Evolutionary conservation across 2,329 filamentous ascomycete species (phyloP), one percentile per base, ranked within the genome.

Genomic region (Talaromyces sp.): DNA sequence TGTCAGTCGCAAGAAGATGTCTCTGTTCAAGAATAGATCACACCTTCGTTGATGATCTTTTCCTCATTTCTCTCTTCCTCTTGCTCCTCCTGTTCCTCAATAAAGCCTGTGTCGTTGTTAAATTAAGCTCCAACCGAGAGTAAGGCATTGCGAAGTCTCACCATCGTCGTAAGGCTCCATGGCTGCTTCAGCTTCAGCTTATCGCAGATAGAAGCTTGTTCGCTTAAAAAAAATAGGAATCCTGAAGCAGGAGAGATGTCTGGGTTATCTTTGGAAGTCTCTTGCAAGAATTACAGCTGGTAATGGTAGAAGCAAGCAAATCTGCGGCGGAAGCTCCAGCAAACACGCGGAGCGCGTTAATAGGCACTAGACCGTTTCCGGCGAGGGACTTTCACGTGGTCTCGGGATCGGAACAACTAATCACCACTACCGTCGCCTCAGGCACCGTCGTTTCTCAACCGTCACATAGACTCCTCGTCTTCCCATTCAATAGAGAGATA

Each of bases 1-100:
- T 28, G 54, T 61, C 45, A 58, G 50, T 53, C 33, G 28, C n/a
- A 15, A n/a, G 40, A n/a, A 28, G 7, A 15, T 37, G 13, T 25
- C n/a, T 28, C 10, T 1, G 15, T 28, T 19, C 3, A 7, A 17
- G 15, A 53, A 9, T 37, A 51, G 33, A 9, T 35, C 19, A 40
- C 25, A 88, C 88, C 89, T 80, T 99, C 94, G 67, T 97, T 97
- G 76, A 97, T 91, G 61, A 96, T 81, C 76, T 95, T 91, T 75
- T 95, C 88, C 70, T 89, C 86, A 77, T 70, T 89, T 81, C 71
- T 87, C 81, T 89, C 86, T 55, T 89, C 88, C 59, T 91, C 87
- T 61, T 85, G 81, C 48, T 81, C 72, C 56, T 74, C 73, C 53
- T 74, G 71, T 59, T 73, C 71, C 61, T 73, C 71, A 60, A 71